phyloP scores from a whole-genome alignment of 2,329 filamentous ascomycete genomes.

The Nigrograna mackinnonii region DNA sequence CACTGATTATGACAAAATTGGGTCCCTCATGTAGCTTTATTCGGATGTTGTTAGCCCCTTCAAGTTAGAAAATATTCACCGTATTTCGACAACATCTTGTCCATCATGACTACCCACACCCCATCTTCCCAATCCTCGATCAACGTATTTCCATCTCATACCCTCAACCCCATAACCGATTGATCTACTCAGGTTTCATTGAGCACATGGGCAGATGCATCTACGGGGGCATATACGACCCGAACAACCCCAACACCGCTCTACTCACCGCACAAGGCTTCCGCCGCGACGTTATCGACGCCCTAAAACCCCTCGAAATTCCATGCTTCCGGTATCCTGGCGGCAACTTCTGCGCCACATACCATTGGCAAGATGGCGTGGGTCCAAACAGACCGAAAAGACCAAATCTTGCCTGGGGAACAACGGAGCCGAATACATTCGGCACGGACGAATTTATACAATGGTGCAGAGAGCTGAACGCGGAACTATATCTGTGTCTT shows the following conservation, averaged over 20 bases:
- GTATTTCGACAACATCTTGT: too few species aligned
- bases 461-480: conserved; percentile 70
- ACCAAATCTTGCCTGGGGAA: conserved; percentile 77
- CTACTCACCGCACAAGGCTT: conserved; percentile 74
- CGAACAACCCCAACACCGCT: conserved; percentile 67
- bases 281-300: conserved; percentile 72
- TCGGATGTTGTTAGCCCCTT: too few species aligned
- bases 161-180: conserved; percentile 71
- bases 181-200: conserved; percentile 78
- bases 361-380: conserved; percentile 79
- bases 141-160: conserved; percentile 63
- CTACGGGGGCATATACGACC: conserved; percentile 80
- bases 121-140: conserved; percentile 50
- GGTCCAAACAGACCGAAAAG: conserved; percentile 66
- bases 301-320: conserved; percentile 69
- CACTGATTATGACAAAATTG: too few species aligned
- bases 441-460: conserved; percentile 82
- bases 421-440: conserved; percentile 73
- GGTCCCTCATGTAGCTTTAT: too few species aligned
- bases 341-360: conserved; percentile 79
- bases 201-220: conserved; percentile 89
- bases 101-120: conserved; percentile 7
- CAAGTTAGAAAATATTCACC: too few species aligned
- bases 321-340: conserved; percentile 78
- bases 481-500: conserved; percentile 74